Evolutionary conservation across 1,284 basidiomycete genomes (phyloP).

Genomic region (Peniophora sp.): DNA sequence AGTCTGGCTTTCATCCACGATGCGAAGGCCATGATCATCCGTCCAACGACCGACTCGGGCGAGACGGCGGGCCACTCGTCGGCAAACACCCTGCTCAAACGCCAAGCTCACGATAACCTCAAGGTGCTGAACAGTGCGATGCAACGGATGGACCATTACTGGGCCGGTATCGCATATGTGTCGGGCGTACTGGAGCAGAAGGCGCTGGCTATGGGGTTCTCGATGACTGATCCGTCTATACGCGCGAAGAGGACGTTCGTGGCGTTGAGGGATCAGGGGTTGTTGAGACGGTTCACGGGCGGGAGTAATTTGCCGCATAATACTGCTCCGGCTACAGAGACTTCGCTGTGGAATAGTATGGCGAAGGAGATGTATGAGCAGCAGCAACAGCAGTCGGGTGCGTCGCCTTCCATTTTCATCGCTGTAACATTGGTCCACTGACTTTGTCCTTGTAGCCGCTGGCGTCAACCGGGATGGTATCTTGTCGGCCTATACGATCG

Average conservation of each 20-base stretch:
- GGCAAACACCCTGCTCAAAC: slow-evolving; percentile 24
- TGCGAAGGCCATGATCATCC: slow-evolving; percentile 19
- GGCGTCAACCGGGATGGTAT: slow-evolving; percentile 23
- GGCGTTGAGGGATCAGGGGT: slow-evolving; percentile 28
- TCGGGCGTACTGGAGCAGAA: slow-evolving; percentile 18
- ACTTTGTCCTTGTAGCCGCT: slow-evolving; percentile 6
- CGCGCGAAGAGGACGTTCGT: slow-evolving; percentile 26
- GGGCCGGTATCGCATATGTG: slow-evolving; percentile 28
- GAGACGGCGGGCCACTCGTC: slow-evolving; percentile 6
- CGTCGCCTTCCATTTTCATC: neutral
- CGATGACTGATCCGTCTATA: slow-evolving; percentile 1
- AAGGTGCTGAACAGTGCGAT: slow-evolving; percentile 23
- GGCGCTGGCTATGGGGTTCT: neutral
- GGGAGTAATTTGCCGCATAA: slow-evolving; percentile 23
- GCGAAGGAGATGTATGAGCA: slow-evolving; percentile 17
- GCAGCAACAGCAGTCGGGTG: slow-evolving; percentile 14
- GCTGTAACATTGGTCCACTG: neutral
- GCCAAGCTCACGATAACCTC: slow-evolving; percentile 27
- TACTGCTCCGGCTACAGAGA: slow-evolving; percentile 27
- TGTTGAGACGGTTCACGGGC: slow-evolving; percentile 26
- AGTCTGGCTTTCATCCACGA: slow-evolving; percentile 30
- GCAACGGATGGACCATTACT: slow-evolving; percentile 26
- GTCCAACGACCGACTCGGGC: neutral
- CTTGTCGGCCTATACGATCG: slow-evolving; percentile 26
- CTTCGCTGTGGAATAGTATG: slow-evolving; percentile 24